phyloP scores from a whole-genome alignment of 2,329 filamentous ascomycete species.

The Trichophyton mentagrophytes region DNA sequence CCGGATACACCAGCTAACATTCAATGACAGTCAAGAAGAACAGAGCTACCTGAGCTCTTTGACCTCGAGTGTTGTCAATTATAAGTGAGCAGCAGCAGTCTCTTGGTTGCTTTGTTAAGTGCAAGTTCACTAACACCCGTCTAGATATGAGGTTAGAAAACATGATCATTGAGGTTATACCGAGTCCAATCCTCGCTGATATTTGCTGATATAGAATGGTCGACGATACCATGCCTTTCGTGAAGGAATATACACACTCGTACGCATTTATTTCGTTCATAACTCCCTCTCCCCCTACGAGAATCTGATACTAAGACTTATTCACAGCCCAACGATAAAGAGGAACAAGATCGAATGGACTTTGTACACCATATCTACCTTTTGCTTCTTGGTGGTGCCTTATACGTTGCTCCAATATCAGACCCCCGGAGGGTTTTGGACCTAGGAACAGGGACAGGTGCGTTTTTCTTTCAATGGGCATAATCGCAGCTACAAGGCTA shows the following conservation, averaged over 20 bases:
- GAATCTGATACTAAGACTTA: neutral
- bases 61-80: constrained; percentile 6
- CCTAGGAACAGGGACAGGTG: constrained; percentile 46
- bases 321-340: constrained; percentile 11
- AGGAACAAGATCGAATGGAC: constrained; percentile 23
- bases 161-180: neutral
- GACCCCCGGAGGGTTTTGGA: constrained; percentile 41
- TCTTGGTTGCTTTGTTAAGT: neutral
- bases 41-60: constrained; percentile 6
- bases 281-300: neutral
- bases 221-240: constrained; percentile 10
- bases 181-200: neutral
- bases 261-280: neutral
- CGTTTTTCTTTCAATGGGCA: neutral
- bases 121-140: neutral
- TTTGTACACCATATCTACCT: constrained; percentile 44
- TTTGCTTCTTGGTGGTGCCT: constrained; percentile 31
- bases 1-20: neutral
- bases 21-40: neutral
- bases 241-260: constrained; percentile 6
- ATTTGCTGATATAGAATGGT: constrained; percentile 6
- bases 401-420: constrained; percentile 37
- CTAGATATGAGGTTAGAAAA: neutral
- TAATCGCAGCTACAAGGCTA: neutral
- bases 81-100: neutral